phyloP scores from a whole-genome alignment of 1,284 basidiomycete genomes.

The Fistulinella cinereoalba region DNA sequence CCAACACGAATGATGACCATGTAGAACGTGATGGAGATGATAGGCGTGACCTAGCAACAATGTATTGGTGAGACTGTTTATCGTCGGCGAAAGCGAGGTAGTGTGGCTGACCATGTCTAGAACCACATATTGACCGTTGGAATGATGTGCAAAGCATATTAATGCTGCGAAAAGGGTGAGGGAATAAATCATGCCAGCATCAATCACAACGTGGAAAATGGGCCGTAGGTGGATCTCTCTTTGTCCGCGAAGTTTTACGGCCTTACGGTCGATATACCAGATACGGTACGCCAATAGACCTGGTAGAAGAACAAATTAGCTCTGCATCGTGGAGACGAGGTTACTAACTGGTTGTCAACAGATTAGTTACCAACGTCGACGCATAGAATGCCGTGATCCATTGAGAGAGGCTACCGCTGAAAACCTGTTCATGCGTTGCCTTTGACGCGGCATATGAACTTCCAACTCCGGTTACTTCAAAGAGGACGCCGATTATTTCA shows the following conservation, averaged over 20 bases:
- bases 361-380: conserved; percentile 17
- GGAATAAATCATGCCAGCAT: conserved; percentile 27
- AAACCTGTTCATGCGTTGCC: conserved; percentile 5
- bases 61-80: not conserved
- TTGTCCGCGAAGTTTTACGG: conserved; percentile 1
- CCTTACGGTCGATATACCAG: conserved; percentile 20
- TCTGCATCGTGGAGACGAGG: not conserved
- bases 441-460: conserved; percentile 6
- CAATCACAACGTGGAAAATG: conserved; percentile 21
- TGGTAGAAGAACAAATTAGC: conserved; percentile 1
- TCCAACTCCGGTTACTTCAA: not conserved
- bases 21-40: conserved; percentile 27
- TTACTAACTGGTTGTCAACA: conserved; percentile 20
- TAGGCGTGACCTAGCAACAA: conserved; percentile 11
- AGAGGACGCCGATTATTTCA: not conserved
- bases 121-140: conserved; percentile 19
- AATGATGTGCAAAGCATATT: conserved; percentile 8
- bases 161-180: conserved; percentile 14
- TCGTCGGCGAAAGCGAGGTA: not conserved
- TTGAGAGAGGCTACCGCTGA: conserved; percentile 6
- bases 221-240: conserved; percentile 16
- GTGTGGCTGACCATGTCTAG: conserved; percentile 17
- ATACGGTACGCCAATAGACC: conserved; percentile 23
- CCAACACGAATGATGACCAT: conserved; percentile 25
- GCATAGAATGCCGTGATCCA: conserved; percentile 21